These are phyloP conservation scores for Phytophthora boehmeriae DNA, from an alignment of 352 stramenopile genomes.

Conservation along the genomic window DNA sequence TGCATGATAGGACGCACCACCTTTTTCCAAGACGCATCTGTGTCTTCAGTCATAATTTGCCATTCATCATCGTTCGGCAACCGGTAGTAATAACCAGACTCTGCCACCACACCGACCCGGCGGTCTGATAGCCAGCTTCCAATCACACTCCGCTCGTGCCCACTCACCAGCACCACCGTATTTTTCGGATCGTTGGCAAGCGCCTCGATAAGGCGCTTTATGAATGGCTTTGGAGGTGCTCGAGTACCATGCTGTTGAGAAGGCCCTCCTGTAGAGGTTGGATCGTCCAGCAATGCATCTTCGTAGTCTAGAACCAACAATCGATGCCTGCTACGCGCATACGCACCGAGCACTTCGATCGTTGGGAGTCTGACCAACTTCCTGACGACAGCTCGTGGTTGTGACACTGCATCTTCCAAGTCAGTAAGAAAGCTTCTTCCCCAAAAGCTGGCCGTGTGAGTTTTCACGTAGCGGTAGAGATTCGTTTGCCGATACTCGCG, in stretches of 20 bases:
- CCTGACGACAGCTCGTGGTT: constrained; percentile 39
- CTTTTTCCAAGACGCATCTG: constrained; percentile 73
- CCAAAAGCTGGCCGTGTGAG: constrained; percentile 86
- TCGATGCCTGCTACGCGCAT: constrained; percentile 58
- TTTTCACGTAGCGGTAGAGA: constrained; percentile 87
- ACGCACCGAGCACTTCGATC: constrained; percentile 55
- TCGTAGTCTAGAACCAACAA: constrained; percentile 86
- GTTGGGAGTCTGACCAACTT: constrained; percentile 56
- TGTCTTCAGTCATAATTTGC: constrained; percentile 64
- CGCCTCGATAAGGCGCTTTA: constrained; percentile 67
- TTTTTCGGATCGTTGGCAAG: constrained; percentile 60
- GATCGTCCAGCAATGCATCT: constrained; percentile 72
- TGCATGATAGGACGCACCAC: constrained; percentile 78
- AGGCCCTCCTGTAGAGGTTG: constrained; percentile 1
- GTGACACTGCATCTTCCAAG: constrained; percentile 56
- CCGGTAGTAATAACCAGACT: constrained; percentile 68
- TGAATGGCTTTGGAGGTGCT: constrained; percentile 58
- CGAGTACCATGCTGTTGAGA: constrained; percentile 64
- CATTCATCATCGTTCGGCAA: constrained; percentile 56
- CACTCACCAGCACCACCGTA: constrained; percentile 63
- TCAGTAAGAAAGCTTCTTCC: constrained; percentile 82
- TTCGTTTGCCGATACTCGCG: constrained; percentile 88
- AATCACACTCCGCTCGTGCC: constrained; percentile 73
- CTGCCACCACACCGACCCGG: constrained; percentile 61
- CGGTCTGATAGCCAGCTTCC: constrained; percentile 71